Evolutionary conservation across 2,329 filamentous ascomycete species (phyloP).

Genomic region (Macrophomina tecta): DNA sequence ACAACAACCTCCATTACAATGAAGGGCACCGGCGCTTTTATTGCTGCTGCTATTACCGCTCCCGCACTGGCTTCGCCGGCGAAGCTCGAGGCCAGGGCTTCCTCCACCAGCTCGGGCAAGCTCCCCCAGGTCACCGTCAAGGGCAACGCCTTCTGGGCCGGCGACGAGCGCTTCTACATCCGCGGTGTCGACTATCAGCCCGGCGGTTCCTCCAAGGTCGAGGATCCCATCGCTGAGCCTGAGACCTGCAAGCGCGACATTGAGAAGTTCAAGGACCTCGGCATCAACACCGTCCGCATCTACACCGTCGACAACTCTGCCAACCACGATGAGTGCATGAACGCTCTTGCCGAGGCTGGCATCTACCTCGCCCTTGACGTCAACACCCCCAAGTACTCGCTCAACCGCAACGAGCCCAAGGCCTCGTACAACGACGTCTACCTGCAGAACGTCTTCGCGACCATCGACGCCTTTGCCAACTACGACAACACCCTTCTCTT

Average conservation of each 20-base stretch:
- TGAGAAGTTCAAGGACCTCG: conserved; percentile 79
- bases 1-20: conserved; percentile 46
- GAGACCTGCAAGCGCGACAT: conserved; percentile 79
- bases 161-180: conserved; percentile 65
- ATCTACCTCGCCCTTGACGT: conserved; percentile 93
- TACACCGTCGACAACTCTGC: conserved; percentile 90
- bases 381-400: conserved; percentile 88
- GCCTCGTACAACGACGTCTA: conserved; percentile 87
- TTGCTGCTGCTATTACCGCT: conserved; percentile 54
- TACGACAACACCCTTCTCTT: conserved; percentile 88
- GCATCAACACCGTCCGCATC: conserved; percentile 89
- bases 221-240: conserved; percentile 77
- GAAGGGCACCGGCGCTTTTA: conserved; percentile 59
- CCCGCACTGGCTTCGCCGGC: conserved; percentile 53
- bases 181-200: conserved; percentile 71
- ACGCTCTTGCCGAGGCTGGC: conserved; percentile 75
- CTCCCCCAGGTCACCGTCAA: conserved; percentile 65
- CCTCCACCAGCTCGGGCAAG: conserved; percentile 48
- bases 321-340: conserved; percentile 86
- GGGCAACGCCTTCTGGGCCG: conserved; percentile 71
- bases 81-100: conserved; percentile 39
- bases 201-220: conserved; percentile 65
- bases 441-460: conserved; percentile 81
- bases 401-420: conserved; percentile 77
- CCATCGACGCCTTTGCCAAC: conserved; percentile 77